Evolutionary conservation across 805 yeast genomes (phyloP), one percentile per base, ranked within the genome.

Genomic region (Metschnikowia hibisci): DNA sequence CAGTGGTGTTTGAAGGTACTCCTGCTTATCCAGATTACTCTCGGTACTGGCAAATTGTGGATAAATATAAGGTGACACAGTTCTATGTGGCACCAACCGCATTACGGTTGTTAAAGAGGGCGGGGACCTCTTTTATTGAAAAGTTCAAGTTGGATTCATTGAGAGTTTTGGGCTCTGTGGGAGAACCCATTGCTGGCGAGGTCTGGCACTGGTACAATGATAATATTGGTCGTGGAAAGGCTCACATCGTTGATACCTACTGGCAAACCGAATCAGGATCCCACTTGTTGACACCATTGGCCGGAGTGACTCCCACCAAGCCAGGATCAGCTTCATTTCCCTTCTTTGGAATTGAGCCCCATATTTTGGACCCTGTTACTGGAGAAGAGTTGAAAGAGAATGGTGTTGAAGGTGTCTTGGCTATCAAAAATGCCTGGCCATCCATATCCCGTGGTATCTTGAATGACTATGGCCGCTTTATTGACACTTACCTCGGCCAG

Each of bases 251-350:
- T 58, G 99, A 93, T 70, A 93, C 99, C 35, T 89, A 89, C 78
- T 93, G 99, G 99, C 96, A 90, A 74, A 93, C 98, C 30, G 99
- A 93, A 73, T 84, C 96, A 11, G 99, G 99, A 43, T 85, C 96
- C 28, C 97, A 91, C 62, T 76, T 93, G 64, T 84, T 93, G 64
- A 84, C 96, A 34, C 96, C 98, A 50, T 67, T 93, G 57, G 96
- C 98, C 13, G 98, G 99, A 63, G 84, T 85, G 31, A 81, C 91
- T 33, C 95, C 96, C 56, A 86, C 93, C 51, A 93, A 93, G 68
- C 98, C 99, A 18, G 99, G 99, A 54, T 84, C 96, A 40, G 98
- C 98, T 23, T 84, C 97, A 26, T 77, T 87, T 51, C 99, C 99
- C 53, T 90, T 91, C 77, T 93, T 93, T 62, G 99, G 99, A 63